Conservation (phyloP, 1,284 basidiomycete genomes). For the Trametes polyzona region DNA sequence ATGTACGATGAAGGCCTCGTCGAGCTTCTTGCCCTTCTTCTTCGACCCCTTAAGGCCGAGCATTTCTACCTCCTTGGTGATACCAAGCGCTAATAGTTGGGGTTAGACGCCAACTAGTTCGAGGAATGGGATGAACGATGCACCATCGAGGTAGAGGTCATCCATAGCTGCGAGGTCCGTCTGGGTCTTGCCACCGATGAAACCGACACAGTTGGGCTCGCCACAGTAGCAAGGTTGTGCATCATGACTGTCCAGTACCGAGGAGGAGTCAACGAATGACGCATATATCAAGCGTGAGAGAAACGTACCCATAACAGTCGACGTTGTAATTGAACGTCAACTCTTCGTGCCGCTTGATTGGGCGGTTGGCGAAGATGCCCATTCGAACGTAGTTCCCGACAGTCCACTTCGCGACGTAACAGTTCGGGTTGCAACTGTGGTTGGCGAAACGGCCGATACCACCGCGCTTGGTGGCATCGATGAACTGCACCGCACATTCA, state of each 20-base stretch:
- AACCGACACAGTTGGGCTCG: conserved; percentile 94
- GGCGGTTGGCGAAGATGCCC: conserved; percentile 95
- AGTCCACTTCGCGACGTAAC: conserved; percentile 99
- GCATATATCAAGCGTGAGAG: neutral
- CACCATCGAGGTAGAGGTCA: conserved; percentile 93
- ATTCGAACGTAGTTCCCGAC: conserved; percentile 91
- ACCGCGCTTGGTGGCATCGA: conserved; percentile 97
- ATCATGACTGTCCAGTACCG: conserved; percentile 68
- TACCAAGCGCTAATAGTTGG: conserved; percentile 79
- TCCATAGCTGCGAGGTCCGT: conserved; percentile 95
- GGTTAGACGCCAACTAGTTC: neutral
- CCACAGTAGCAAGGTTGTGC: conserved; percentile 97
- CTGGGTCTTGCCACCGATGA: conserved; percentile 98
- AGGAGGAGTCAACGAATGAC: neutral
- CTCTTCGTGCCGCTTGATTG: conserved; percentile 86
- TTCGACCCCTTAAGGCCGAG: conserved; percentile 85
- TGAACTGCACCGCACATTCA: too few species aligned
- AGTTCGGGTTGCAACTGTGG: conserved; percentile 98
- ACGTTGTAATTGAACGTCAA: conserved; percentile 99
- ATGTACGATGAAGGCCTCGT: conserved; percentile 88
- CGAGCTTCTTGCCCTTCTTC: conserved; percentile 91
- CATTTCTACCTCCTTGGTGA: conserved; percentile 87
- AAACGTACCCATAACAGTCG: conserved; percentile 92
- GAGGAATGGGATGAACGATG: too few species aligned
- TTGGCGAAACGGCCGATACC: conserved; percentile 98